Percentiles rank a stretch among this genome's conserved stretches.
phyloP scores from a whole-genome alignment of 2,329 filamentous ascomycete species.

The Colletotrichum chlorophyti region DNA sequence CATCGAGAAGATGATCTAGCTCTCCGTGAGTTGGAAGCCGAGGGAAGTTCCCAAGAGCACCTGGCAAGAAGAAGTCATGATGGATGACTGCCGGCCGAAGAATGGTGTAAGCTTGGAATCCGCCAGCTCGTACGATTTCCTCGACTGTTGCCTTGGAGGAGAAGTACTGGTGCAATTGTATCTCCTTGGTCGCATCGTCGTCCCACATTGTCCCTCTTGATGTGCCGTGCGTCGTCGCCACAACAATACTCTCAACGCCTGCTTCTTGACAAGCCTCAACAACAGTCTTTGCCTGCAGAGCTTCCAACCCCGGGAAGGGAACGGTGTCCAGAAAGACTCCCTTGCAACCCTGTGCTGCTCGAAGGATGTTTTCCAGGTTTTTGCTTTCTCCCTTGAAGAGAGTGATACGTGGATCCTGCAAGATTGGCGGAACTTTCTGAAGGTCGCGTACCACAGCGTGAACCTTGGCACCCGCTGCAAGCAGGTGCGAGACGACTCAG shows the following conservation, averaged over 20 bases:
- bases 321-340: conserved; percentile 39
- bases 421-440: conserved; percentile 35
- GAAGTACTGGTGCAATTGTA: conserved; percentile 39
- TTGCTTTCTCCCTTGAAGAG: conserved; percentile 44
- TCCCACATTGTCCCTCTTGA: conserved; percentile 34
- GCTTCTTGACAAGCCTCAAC: conserved; percentile 39
- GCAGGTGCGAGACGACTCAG: conserved; percentile 39
- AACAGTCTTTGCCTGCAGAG: conserved; percentile 39
- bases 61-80: conserved; percentile 36
- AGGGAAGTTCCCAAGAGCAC: conserved; percentile 35
- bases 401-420: conserved; percentile 36
- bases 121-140: conserved; percentile 35
- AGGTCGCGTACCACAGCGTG: conserved; percentile 45
- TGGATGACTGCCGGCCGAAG: conserved; percentile 39
- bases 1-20: conserved; percentile 35
- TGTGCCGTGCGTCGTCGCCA: conserved; percentile 33
- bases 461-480: conserved; percentile 40
- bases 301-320: conserved; percentile 36
- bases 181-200: conserved; percentile 15
- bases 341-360: conserved; percentile 41
- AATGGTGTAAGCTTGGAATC: conserved; percentile 41
- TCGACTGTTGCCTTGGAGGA: conserved; percentile 46
- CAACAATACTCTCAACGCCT: conserved; percentile 38
- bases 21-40: conserved; percentile 35
- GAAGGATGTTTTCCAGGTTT: conserved; percentile 37